A percentile compares a stretch with the other conserved stretches of the same genome.
Evolutionary conservation across 768 basidiomycete species (phyloP).

Genomic region (Mycena venus): DNA sequence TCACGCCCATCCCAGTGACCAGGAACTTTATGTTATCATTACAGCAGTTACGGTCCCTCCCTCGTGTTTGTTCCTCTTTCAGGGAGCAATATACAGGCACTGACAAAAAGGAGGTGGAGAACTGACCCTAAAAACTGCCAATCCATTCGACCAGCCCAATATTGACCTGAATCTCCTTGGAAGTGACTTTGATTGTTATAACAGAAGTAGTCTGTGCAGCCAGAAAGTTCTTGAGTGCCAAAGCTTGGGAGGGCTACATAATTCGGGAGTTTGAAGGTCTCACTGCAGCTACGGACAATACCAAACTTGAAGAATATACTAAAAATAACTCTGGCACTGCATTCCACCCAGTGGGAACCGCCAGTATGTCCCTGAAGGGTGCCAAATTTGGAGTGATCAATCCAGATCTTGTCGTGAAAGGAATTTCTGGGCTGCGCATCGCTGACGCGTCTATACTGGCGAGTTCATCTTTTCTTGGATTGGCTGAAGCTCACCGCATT

Average conservation of each 20-base stretch:
- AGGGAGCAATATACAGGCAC: neutral
- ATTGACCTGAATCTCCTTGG: constrained; percentile 61
- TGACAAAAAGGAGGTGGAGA: constrained; percentile 34
- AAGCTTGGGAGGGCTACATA: constrained; percentile 40
- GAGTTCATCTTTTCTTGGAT: neutral
- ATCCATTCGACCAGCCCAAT: constrained; percentile 56
- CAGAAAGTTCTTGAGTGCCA: constrained; percentile 30
- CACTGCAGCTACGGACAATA: constrained; percentile 35
- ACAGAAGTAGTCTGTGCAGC: constrained; percentile 34
- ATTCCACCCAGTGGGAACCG: constrained; percentile 38
- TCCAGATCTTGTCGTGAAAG: constrained; percentile 44
- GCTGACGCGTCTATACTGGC: constrained; percentile 48
- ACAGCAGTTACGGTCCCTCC: constrained; percentile 32
- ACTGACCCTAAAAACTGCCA: constrained; percentile 51
- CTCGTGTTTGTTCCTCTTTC: constrained; percentile 23
- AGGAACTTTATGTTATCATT: constrained; percentile 28
- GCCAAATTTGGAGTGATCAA: constrained; percentile 43
- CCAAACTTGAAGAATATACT: neutral
- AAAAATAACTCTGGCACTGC: neutral
- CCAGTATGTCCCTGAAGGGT: constrained; percentile 37
- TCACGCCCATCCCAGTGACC: constrained; percentile 10
- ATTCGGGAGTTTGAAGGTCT: constrained; percentile 30
- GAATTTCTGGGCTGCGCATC: constrained; percentile 44
- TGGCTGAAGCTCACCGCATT: neutral
- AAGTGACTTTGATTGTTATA: constrained; percentile 38